Evolutionary conservation across 2,329 filamentous ascomycete species (phyloP).

Genomic region (Fonsecaea pedrosoi): DNA sequence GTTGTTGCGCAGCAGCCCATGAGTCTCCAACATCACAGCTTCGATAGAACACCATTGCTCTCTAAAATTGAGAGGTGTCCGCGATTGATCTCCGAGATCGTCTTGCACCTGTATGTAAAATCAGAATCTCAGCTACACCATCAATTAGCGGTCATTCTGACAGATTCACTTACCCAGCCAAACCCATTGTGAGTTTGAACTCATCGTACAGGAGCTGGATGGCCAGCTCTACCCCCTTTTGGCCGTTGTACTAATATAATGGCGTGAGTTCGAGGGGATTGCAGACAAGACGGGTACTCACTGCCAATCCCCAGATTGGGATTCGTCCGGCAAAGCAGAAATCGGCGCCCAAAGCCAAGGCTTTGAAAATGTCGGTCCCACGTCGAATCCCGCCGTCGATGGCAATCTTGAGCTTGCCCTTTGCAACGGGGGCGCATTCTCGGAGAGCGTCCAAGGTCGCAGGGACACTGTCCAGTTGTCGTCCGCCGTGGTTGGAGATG

Average conservation of each 20-base stretch:
- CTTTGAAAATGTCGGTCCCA: constrained; percentile 49
- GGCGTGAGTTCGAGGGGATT: neutral
- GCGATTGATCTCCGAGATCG: constrained; percentile 43
- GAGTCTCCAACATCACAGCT: constrained; percentile 35
- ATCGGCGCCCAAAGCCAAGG: constrained; percentile 46
- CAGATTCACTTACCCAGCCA: constrained; percentile 38
- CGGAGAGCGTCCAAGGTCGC: constrained; percentile 36
- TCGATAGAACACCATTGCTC: constrained; percentile 42
- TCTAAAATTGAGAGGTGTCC: constrained; percentile 43
- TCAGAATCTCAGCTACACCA: no score
- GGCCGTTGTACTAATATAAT: constrained; percentile 22
- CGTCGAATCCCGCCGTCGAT: constrained; percentile 47
- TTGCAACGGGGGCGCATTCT: constrained; percentile 35
- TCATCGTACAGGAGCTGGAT: constrained; percentile 26
- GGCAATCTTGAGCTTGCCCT: constrained; percentile 43
- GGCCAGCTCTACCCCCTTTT: constrained; percentile 24
- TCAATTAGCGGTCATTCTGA: neutral
- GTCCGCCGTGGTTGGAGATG: constrained; percentile 38
- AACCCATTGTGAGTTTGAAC: constrained; percentile 27
- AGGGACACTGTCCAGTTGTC: constrained; percentile 38
- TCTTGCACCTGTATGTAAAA: constrained; percentile 32
- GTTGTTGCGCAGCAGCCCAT: neutral
- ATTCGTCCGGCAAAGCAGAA: constrained; percentile 46
- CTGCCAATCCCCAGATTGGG: constrained; percentile 46
- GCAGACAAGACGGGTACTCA: constrained; percentile 26